A percentile compares a stretch with the other conserved stretches of the same genome.
These are phyloP conservation scores for Phaeosphaeriaceae sp. DNA, from an alignment of 2,329 filamentous ascomycete species.

Conservation along the genomic window DNA sequence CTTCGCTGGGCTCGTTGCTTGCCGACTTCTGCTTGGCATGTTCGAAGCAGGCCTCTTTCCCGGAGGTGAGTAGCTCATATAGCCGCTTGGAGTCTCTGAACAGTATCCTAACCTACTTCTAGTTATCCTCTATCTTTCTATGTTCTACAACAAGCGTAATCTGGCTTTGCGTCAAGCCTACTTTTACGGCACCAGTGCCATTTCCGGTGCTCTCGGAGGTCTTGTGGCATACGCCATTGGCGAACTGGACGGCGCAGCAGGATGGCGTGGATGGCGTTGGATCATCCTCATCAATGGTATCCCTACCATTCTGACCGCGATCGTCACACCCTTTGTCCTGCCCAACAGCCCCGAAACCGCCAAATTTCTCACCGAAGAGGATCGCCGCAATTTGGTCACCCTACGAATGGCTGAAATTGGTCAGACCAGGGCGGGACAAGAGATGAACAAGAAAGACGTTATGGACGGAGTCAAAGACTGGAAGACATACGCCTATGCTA, in stretches of 20 bases:
- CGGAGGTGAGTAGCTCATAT: conserved; percentile 6
- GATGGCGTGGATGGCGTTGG: conserved; percentile 35
- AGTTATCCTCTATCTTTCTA: background rate
- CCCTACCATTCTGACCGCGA: conserved; percentile 44
- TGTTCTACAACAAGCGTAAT: conserved; percentile 45
- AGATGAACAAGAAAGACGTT: conserved; percentile 54
- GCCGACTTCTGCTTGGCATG: conserved; percentile 34
- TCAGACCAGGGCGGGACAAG: conserved; percentile 55
- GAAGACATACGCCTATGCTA: conserved; percentile 43
- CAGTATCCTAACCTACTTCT: no score
- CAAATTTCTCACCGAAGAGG: conserved; percentile 32
- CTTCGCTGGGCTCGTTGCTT: conserved; percentile 34
- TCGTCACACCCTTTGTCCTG: conserved; percentile 58
- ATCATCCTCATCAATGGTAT: conserved; percentile 43
- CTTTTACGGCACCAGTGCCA: conserved; percentile 61
- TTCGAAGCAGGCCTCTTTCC: conserved; percentile 41
- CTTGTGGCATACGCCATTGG: conserved; percentile 38
- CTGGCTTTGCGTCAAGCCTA: conserved; percentile 59
- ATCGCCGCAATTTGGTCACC: conserved; percentile 27
- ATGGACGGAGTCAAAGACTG: conserved; percentile 55
- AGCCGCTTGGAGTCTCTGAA: no score
- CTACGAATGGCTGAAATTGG: conserved; percentile 49
- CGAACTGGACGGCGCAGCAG: conserved; percentile 28
- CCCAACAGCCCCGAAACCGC: conserved; percentile 56
- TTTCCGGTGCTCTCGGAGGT: conserved; percentile 61